phyloP scores from a whole-genome alignment of 176 grass and related monocot species.

The Rhipidocladum racemiflorum region DNA sequence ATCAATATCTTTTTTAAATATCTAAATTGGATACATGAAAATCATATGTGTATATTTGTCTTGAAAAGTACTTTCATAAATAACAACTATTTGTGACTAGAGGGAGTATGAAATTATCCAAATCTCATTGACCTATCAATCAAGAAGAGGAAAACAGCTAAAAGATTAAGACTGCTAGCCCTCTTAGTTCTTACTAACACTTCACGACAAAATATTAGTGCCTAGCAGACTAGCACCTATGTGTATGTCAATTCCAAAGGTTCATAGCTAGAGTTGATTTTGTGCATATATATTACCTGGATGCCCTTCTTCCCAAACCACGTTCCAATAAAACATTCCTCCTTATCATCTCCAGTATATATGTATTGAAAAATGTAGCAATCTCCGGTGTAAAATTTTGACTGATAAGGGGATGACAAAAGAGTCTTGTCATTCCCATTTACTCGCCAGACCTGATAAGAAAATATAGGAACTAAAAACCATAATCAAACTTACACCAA shows the following conservation, averaged over 20 bases:
- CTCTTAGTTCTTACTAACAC: conserved; percentile 11
- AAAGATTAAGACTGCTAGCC: background rate
- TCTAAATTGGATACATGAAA: too few relatives aligned
- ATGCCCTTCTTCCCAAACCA: conserved; percentile 87
- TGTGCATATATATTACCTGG: conserved; percentile 56
- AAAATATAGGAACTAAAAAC: conserved; percentile 24
- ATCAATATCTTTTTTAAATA: too few relatives aligned
- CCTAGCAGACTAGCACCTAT: background rate
- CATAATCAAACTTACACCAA: conserved; percentile 24
- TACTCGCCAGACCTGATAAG: conserved; percentile 79
- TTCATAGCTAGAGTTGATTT: background rate
- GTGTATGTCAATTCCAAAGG: conserved; percentile 19
- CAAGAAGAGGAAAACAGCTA: background rate
- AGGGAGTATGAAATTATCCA: background rate
- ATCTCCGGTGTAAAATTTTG: conserved; percentile 88
- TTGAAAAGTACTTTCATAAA: too few relatives aligned
- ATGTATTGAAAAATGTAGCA: conserved; percentile 97
- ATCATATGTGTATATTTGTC: too few relatives aligned
- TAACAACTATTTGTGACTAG: too few relatives aligned
- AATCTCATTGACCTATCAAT: background rate
- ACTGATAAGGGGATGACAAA: conserved; percentile 54
- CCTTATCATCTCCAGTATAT: conserved; percentile 78
- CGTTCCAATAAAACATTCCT: conserved; percentile 89
- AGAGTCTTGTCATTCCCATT: conserved; percentile 70
- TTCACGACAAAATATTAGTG: conserved; percentile 12